These are phyloP conservation scores for Arthrobotrys iridis DNA, from an alignment of 2,329 filamentous ascomycete species.

Conservation along the genomic window DNA sequence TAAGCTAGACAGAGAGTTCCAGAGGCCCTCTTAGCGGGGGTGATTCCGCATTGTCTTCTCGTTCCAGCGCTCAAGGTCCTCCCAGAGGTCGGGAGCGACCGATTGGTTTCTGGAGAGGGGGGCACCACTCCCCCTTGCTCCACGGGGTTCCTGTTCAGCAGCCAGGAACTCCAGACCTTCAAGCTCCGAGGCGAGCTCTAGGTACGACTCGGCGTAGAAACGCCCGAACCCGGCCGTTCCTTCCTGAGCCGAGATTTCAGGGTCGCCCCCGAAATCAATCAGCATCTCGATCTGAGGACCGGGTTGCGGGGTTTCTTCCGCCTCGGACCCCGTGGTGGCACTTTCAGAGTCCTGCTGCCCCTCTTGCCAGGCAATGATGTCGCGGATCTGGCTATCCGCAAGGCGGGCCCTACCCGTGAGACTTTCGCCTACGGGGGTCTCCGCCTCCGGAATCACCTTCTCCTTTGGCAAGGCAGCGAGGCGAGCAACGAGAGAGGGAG, in stretches of 20 bases:
- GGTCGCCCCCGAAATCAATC: background rate
- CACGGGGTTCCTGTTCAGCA: background rate
- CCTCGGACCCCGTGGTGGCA: background rate
- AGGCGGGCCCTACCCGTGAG: background rate
- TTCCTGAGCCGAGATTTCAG: background rate
- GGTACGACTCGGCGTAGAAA: background rate
- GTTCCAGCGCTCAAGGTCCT: slow-evolving; percentile 1
- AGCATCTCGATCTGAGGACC: background rate
- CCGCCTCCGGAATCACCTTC: background rate
- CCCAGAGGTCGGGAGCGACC: background rate
- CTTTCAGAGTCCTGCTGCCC: background rate
- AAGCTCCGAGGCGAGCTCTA: background rate
- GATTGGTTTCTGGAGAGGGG: background rate
- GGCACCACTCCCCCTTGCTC: background rate
- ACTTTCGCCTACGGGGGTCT: too few species aligned
- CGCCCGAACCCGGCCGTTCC: background rate
- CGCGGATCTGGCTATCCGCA: background rate
- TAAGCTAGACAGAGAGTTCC: background rate
- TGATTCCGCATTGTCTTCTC: background rate
- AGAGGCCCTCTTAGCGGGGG: background rate
- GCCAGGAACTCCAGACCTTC: background rate
- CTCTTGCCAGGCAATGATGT: background rate
- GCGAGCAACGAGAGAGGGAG: background rate
- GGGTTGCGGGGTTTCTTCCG: background rate
- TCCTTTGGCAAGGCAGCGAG: background rate